Base-by-base conservation (phyloP, 2,329 filamentous ascomycete species). In the Tetracladium maxilliforme region DNA sequence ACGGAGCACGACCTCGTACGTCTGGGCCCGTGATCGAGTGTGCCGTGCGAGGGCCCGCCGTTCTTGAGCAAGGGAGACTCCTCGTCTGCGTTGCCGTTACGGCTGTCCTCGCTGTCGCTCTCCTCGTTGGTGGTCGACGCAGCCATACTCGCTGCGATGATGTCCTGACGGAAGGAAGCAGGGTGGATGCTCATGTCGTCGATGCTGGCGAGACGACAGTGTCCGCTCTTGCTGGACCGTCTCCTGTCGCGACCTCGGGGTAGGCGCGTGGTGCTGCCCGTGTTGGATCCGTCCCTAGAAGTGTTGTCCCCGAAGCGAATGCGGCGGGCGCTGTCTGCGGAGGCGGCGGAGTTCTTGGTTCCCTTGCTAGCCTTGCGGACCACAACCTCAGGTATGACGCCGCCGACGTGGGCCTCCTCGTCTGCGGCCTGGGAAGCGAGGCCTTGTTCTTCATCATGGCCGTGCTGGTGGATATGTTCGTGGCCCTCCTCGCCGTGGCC, bases 91-190 rank as follows among this genome's bases (percentile, higher is more conserved):
- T 46, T 46, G n/a, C 57, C 58, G n/a, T 47, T n/a, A n/a, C n/a
- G n/a, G n/a, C n/a, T n/a, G n/a, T n/a, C 52, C 23, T 59, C 57
- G 3, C 61, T 53, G 16, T 56, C 50, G 16, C 65, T 58, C 30
- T 63, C 47, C n/a, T 61, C 57, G 19, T 62, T 61, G 8, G 69
- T 67, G 14, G 66, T n/a, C n/a, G n/a, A n/a, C n/a, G n/a, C n/a
- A n/a, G n/a, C n/a, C n/a, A n/a, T n/a, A 31, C 73, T 76, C n/a
- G 81, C 82, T 19, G 76, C 75, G 36, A 95, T 92, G 38, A 98
- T 93, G 28, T 87, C 83, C 47, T 92, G 80, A 36, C 90, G 66
- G 58, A 95, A 84, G 34, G 77, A 87, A 14, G 83, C 78, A 4
- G 90, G 90, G 45, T 94, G 80, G 26, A 92, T 80, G 45, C 76